A percentile compares a stretch with the other conserved stretches of the same genome.
phyloP scores from a whole-genome alignment of 2,329 filamentous ascomycete genomes.

The Fusarium nanum region DNA sequence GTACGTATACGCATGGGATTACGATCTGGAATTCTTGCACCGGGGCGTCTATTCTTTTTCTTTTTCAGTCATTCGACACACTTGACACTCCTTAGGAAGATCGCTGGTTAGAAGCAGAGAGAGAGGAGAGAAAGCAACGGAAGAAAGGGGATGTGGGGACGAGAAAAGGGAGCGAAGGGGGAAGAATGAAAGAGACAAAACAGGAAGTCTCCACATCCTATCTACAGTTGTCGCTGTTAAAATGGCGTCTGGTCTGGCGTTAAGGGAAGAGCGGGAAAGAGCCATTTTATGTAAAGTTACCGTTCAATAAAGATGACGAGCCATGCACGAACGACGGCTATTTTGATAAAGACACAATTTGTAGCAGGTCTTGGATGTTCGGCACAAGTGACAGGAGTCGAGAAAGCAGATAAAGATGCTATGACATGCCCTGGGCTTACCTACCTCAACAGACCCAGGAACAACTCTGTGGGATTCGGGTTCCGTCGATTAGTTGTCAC shows the following conservation, averaged over 20 bases:
- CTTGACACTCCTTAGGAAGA: conserved; percentile 43
- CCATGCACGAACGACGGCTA: conserved; percentile 36
- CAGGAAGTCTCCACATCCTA: conserved; percentile 37
- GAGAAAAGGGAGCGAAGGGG: conserved; percentile 1
- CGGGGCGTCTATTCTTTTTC: conserved; percentile 40
- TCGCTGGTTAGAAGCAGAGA: conserved; percentile 9
- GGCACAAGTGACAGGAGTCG: neutral
- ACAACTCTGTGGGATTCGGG: neutral
- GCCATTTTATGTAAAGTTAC: conserved; percentile 48
- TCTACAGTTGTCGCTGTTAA: conserved; percentile 38
- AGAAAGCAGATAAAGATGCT: neutral
- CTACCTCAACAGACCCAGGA: neutral
- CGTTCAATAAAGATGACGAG: conserved; percentile 43
- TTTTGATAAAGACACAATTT: conserved; percentile 36
- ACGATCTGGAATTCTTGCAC: conserved; percentile 42
- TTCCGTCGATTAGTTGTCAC: neutral
- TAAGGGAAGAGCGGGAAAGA: conserved; percentile 48
- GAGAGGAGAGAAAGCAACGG: neutral
- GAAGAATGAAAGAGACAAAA: conserved; percentile 25
- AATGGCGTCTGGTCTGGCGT: conserved; percentile 50
- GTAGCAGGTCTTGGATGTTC: conserved; percentile 1
- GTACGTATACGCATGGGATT: conserved; percentile 41
- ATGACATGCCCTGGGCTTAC: neutral
- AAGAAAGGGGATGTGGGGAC: neutral
- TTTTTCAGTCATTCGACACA: conserved; percentile 40